phyloP scores from a whole-genome alignment of 1,284 basidiomycete genomes.

The Cryptococcus maquisensis region DNA sequence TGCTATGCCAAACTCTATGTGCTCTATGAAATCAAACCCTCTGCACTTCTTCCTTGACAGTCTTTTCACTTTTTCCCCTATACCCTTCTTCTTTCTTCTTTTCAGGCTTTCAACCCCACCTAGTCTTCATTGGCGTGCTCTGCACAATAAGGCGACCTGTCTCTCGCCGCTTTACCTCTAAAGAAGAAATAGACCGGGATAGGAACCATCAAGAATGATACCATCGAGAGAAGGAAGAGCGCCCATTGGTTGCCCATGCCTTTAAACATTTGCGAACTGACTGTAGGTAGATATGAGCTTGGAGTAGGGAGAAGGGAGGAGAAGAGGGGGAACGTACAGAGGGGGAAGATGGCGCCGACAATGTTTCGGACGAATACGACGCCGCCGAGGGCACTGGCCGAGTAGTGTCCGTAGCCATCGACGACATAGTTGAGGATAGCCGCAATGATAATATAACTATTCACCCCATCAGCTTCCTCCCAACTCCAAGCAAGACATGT shows the following conservation, averaged over 20 bases:
- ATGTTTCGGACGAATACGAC: constrained; percentile 31
- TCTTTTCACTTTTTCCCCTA: neutral
- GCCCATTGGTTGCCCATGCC: constrained; percentile 32
- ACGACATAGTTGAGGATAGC: constrained; percentile 33
- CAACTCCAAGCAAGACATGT: neutral
- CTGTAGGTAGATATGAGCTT: constrained; percentile 4
- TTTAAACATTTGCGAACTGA: constrained; percentile 29
- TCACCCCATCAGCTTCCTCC: neutral
- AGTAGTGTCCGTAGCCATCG: constrained; percentile 32
- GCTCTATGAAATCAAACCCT: no score
- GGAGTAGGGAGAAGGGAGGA: no score
- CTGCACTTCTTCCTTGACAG: no score
- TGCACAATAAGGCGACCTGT: constrained; percentile 23
- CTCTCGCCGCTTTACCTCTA: constrained; percentile 16
- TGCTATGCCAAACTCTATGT: no score
- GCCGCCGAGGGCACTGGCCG: constrained; percentile 25
- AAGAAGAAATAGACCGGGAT: constrained; percentile 25
- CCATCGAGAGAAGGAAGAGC: constrained; percentile 22
- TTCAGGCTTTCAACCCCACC: neutral
- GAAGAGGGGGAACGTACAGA: constrained; percentile 16
- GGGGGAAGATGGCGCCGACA: constrained; percentile 27
- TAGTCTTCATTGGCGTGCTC: constrained; percentile 19
- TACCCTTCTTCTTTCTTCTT: neutral
- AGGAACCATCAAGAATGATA: constrained; percentile 20
- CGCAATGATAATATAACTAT: constrained; percentile 26